Percentiles rank a stretch among this genome's conserved stretches.
These are phyloP conservation scores for Saitozyma sp. DNA, from an alignment of 768 basidiomycete species.

Conservation along the genomic window DNA sequence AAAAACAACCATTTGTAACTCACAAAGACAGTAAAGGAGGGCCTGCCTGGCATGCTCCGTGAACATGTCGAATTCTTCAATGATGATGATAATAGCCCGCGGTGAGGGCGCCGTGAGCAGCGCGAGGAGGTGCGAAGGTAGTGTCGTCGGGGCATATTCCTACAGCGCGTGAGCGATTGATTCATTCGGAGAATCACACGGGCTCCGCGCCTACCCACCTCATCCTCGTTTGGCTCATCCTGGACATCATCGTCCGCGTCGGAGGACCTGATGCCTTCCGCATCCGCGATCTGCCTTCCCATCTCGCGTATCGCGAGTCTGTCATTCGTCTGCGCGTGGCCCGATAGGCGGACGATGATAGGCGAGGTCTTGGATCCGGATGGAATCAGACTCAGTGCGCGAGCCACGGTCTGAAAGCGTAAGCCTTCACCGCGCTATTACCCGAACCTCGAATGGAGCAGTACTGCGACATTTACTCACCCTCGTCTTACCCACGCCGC, in stretches of 20 bases:
- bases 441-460: neutral
- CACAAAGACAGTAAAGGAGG: constrained; percentile 80
- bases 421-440: neutral
- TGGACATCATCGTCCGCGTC: constrained; percentile 51
- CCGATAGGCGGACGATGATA: constrained; percentile 78
- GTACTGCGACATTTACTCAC: constrained; percentile 54
- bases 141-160: constrained; percentile 54
- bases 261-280: constrained; percentile 57
- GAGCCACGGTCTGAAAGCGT: constrained; percentile 19
- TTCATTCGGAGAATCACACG: constrained; percentile 48
- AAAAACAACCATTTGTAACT: constrained; percentile 14
- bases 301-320: constrained; percentile 89
- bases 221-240: constrained; percentile 40
- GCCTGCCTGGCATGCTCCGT: constrained; percentile 88
- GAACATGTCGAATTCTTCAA: constrained; percentile 94
- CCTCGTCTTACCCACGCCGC: constrained; percentile 80
- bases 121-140: constrained; percentile 63
- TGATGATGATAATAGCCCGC: constrained; percentile 75
- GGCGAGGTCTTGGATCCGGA: constrained; percentile 52
- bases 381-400: constrained; percentile 40
- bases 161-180: constrained; percentile 37
- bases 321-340: constrained; percentile 81
- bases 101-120: constrained; percentile 57
- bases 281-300: constrained; percentile 68
- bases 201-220: constrained; percentile 28